Conservation (phyloP, 2,329 filamentous ascomycete genomes). For the Hymenoscyphus albidus region DNA sequence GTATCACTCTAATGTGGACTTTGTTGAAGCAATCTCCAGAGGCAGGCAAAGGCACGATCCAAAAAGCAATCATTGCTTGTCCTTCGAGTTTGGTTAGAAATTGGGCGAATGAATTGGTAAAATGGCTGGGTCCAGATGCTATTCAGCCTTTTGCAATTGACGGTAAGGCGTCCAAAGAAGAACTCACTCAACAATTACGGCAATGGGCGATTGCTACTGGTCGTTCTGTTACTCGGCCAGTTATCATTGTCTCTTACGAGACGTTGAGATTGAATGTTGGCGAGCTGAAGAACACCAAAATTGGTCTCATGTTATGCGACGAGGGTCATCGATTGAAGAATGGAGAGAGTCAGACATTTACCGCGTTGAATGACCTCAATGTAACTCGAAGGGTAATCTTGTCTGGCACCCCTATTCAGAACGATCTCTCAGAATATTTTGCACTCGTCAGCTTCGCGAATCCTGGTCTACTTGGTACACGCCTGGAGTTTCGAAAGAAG, state of each 20-base stretch:
- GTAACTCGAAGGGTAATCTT: constrained; percentile 90
- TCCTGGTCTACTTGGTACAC: constrained; percentile 82
- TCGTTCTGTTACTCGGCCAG: constrained; percentile 83
- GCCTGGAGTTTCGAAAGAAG: constrained; percentile 86
- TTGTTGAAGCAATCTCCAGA: constrained; percentile 92
- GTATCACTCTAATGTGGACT: constrained; percentile 95
- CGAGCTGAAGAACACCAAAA: constrained; percentile 82
- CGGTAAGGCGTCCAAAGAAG: constrained; percentile 92
- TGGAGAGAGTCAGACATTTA: constrained; percentile 92
- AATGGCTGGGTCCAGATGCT: constrained; percentile 92
- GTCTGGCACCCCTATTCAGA: constrained; percentile 96
- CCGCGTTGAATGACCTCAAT: constrained; percentile 82
- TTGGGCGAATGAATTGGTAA: constrained; percentile 94
- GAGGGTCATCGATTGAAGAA: constrained; percentile 97
- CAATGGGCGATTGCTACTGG: constrained; percentile 94
- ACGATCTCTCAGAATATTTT: constrained; percentile 98
- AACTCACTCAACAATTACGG: constrained; percentile 81
- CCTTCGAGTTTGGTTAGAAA: constrained; percentile 95
- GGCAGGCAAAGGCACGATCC: constrained; percentile 88
- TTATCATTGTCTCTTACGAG: constrained; percentile 97
- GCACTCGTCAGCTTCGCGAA: constrained; percentile 95
- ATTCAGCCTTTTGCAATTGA: constrained; percentile 94
- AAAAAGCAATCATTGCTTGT: constrained; percentile 95
- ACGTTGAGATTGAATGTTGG: constrained; percentile 88
- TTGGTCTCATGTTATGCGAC: constrained; percentile 90